These are phyloP conservation scores for Ceratocystis alfenasii DNA, from an alignment of 2,329 filamentous ascomycete species.

Conservation along the genomic window DNA sequence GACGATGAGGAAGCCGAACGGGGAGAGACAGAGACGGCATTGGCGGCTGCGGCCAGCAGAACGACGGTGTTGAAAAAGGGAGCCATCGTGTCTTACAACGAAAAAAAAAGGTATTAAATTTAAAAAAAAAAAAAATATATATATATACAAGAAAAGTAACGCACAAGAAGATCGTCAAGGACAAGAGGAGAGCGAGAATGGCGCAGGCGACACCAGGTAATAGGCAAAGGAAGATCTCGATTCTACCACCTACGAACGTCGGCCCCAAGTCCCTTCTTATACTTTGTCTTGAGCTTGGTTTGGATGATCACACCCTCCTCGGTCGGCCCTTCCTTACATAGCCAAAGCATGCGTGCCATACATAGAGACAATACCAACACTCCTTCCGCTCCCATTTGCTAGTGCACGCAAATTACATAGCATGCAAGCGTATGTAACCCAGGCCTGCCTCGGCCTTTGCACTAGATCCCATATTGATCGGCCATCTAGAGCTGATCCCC, in stretches of 20 bases:
- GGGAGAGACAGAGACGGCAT: constrained; percentile 8
- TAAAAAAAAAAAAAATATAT: not conserved
- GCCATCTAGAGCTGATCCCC: constrained; percentile 10
- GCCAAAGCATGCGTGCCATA: not conserved
- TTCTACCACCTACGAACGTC: not conserved
- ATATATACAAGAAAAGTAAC: not conserved
- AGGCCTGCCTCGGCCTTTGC: not conserved
- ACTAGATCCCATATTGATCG: not conserved
- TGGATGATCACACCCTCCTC: not conserved
- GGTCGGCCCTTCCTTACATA: not conserved
- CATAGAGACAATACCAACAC: not conserved
- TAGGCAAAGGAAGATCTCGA: not conserved
- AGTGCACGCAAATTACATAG: not conserved
- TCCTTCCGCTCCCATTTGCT: not conserved
- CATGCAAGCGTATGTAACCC: not conserved
- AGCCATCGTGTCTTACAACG: not conserved
- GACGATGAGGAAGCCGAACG: not conserved
- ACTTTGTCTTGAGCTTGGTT: too few relatives aligned
- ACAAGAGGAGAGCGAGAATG: constrained; percentile 5
- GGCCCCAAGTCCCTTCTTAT: not conserved
- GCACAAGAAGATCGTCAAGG: not conserved
- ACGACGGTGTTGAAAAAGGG: constrained; percentile 17
- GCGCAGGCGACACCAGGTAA: not conserved
- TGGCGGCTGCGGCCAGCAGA: constrained; percentile 10
- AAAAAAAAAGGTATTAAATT: not conserved